phyloP scores from a whole-genome alignment of 345 rosid genomes.

The Syzygium grande region DNA sequence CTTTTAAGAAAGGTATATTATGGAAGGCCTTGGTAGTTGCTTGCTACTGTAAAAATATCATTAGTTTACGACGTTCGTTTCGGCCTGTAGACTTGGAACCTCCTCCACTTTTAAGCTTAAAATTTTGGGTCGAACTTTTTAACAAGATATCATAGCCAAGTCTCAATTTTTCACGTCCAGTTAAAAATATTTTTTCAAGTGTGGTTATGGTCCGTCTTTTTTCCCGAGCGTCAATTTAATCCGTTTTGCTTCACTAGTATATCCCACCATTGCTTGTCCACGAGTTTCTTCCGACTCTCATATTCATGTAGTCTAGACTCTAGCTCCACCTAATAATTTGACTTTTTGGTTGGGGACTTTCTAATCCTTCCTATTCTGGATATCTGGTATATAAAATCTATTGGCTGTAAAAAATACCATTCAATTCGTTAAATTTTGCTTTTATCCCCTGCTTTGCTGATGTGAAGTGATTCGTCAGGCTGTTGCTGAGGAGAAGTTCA shows the following conservation, averaged over 20 bases:
- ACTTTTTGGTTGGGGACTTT: background rate
- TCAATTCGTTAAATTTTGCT: background rate
- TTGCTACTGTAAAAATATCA: background rate
- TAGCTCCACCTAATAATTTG: background rate
- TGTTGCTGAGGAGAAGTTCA: slow-evolving; percentile 81
- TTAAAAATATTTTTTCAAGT: background rate
- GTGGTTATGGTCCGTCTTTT: background rate
- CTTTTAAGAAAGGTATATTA: background rate
- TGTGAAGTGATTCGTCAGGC: slow-evolving; percentile 18
- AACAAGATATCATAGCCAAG: background rate
- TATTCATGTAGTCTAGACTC: background rate
- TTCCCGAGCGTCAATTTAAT: background rate
- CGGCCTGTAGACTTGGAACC: background rate
- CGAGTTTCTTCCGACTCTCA: background rate
- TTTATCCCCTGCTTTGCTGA: background rate
- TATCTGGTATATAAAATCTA: background rate
- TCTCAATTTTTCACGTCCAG: background rate
- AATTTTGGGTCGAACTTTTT: background rate
- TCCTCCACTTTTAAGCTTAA: background rate
- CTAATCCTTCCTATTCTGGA: background rate
- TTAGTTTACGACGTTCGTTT: background rate
- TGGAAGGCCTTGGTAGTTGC: background rate
- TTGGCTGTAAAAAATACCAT: background rate
- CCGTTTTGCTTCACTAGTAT: background rate
- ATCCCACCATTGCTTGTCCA: background rate